Evolutionary conservation across 1,139 yeast genomes (phyloP).

Genomic region (Geotrichum histeridarum): DNA sequence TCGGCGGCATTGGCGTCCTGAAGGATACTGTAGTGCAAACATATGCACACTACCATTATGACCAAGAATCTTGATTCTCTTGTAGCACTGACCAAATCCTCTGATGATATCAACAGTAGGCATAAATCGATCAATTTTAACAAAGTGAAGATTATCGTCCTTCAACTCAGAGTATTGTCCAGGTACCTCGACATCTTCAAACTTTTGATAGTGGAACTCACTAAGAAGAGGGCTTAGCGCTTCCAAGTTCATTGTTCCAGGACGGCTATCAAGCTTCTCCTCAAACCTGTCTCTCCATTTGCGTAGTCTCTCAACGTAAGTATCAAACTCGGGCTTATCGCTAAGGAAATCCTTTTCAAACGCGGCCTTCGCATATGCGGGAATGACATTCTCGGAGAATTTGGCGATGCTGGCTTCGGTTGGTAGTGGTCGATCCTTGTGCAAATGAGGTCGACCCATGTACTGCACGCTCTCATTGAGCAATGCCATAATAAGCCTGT

Average conservation of each 20-base stretch:
- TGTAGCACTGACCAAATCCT: slow-evolving; percentile 88
- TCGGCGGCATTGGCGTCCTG: slow-evolving; percentile 94
- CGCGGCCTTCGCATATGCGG: slow-evolving; percentile 82
- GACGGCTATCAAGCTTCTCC: slow-evolving; percentile 75
- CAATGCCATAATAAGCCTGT: slow-evolving; percentile 84
- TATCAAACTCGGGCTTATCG: slow-evolving; percentile 83
- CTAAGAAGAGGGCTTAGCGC: slow-evolving; percentile 90
- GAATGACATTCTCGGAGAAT: slow-evolving; percentile 90
- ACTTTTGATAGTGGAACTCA: slow-evolving; percentile 96
- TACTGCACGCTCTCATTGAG: slow-evolving; percentile 91
- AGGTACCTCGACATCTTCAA: slow-evolving; percentile 95
- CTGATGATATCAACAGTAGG: slow-evolving; percentile 86
- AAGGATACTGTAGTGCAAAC: slow-evolving; percentile 95
- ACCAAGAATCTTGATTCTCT: slow-evolving; percentile 84
- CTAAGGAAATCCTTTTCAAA: slow-evolving; percentile 88
- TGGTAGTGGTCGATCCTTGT: slow-evolving; percentile 82
- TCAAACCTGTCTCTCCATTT: slow-evolving; percentile 93
- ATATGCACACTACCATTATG: slow-evolving; percentile 89
- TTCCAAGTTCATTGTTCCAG: slow-evolving; percentile 74
- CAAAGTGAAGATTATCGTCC: slow-evolving; percentile 80
- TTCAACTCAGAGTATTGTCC: slow-evolving; percentile 79
- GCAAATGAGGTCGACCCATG: slow-evolving; percentile 72
- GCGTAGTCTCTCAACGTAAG: slow-evolving; percentile 75
- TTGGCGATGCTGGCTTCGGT: slow-evolving; percentile 86
- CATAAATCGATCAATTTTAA: slow-evolving; percentile 87